Base-by-base conservation (phyloP, 1,284 basidiomycete genomes). In the Ceratobasidium theobromae region DNA sequence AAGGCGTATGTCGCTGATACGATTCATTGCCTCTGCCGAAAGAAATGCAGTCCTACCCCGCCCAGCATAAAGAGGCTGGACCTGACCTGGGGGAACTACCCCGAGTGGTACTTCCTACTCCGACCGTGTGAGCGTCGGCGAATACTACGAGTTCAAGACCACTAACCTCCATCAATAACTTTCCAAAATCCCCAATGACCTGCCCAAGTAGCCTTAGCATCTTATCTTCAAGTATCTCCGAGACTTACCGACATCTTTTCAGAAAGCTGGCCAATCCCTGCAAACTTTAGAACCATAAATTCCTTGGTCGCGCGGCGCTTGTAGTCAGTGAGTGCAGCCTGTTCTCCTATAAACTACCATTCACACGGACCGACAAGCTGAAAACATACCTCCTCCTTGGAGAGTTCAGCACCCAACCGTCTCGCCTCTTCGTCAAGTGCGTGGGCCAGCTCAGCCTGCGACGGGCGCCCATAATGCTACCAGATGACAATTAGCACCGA, bases 251-350 rank as follows among this genome's bases (percentile, higher is more conserved):
- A 79, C 68, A 92, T 87, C 77, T 93, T 95, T 77, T 95, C 91
- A 52, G 88, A 91, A 66, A 86, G 86, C 77, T 97, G 94, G 67
- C 88, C 77, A 48, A 97, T 77, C 1, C 91, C 94, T 32, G 92
- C 93, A 73, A 95, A 95, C 78, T 96, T 96, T 73, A 91, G 79
- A 1, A 85, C 85, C 80, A 97, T 84, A 76, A 89, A 92, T 65
- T 84, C 81, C 70, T 84, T 86, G 3, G 85, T 80, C 18, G 82
- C 83, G 1, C 80, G 75, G 27, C 95, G 84, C 79, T 97, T 98
- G 74, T 89, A 93, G 74, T 97, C 94, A 1, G 90, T 85, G 4
- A 97, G 6, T 6, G 35, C 35, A 16, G 35, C 35, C n/a, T n/a
- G n/a, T n/a, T n/a, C n/a, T n/a, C n/a, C n/a, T n/a, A n/a, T 1